Evolutionary conservation across 2,329 filamentous ascomycete genomes (phyloP).

Genomic region (Fusarium proliferatum): DNA sequence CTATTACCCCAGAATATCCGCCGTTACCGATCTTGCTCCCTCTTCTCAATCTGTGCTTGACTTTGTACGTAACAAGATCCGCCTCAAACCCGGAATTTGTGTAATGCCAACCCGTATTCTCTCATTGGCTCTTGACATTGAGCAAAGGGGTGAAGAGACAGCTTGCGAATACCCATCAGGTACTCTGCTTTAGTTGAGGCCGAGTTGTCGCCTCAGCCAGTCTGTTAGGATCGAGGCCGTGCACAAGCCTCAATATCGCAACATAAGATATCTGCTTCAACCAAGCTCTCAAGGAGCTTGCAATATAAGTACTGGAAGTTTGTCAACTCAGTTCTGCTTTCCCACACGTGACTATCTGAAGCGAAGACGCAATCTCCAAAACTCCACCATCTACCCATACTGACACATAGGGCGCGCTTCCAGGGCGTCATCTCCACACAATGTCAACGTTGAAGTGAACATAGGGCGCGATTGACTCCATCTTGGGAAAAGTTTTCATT

Average conservation of each 20-base stretch:
- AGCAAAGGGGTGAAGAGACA: not conserved
- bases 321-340: not conserved
- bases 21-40: not conserved
- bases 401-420: conserved; percentile 22
- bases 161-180: not conserved
- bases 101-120: not conserved
- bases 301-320: not conserved
- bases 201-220: not conserved
- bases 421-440: conserved; percentile 23
- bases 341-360: not conserved
- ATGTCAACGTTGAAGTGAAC: conserved; percentile 4
- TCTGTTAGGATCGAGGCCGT: not conserved
- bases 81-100: not conserved
- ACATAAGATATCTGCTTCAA: not conserved
- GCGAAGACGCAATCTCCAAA: conserved; percentile 18
- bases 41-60: conserved; percentile 3
- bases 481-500: not conserved
- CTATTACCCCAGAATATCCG: conserved; percentile 12
- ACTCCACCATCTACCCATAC: conserved; percentile 18
- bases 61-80: conserved; percentile 32
- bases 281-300: not conserved
- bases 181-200: too few relatives aligned
- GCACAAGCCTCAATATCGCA: too few relatives aligned
- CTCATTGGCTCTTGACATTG: not conserved
- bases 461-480: conserved; percentile 25